A percentile compares a stretch with the other conserved stretches of the same genome.
phyloP scores from a whole-genome alignment of 768 basidiomycete species.

The Asterophora parasitica region DNA sequence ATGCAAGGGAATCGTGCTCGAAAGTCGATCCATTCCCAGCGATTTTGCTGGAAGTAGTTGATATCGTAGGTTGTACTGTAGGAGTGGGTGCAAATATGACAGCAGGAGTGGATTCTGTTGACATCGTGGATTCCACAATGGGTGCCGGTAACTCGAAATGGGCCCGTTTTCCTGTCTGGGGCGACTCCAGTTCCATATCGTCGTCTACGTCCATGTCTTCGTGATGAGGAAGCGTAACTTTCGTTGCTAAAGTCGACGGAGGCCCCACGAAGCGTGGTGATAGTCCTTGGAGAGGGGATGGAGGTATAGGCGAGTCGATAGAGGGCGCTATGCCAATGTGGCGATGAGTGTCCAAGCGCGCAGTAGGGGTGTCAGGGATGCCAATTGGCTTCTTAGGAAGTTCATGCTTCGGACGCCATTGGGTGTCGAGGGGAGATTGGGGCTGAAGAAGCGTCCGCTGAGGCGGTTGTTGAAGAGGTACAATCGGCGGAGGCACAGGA shows the following conservation, averaged over 20 bases:
- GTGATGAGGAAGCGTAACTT: neutral
- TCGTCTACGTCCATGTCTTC: conserved; percentile 23
- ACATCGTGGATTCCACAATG: neutral
- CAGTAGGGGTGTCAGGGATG: conserved; percentile 14
- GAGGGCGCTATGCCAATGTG: conserved; percentile 5
- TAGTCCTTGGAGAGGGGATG: neutral
- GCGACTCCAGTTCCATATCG: conserved; percentile 30
- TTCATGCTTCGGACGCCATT: conserved; percentile 13
- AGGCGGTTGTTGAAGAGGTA: neutral
- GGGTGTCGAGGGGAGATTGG: conserved; percentile 12
- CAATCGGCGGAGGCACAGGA: neutral
- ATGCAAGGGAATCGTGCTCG: no score
- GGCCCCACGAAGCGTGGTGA: neutral
- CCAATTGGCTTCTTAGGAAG: conserved; percentile 5
- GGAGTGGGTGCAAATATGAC: neutral
- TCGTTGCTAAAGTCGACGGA: neutral
- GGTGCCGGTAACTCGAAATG: neutral
- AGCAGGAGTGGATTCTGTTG: neutral
- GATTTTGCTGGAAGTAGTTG: neutral
- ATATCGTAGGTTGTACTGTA: neutral
- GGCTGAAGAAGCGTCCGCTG: conserved; percentile 7
- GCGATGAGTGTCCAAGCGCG: neutral
- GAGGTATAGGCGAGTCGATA: conserved; percentile 7
- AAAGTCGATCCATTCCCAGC: neutral
- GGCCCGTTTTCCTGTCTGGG: conserved; percentile 7